These are phyloP conservation scores for Neocatenulostroma microsporum DNA, from an alignment of 2,329 filamentous ascomycete species.

Conservation along the genomic window DNA sequence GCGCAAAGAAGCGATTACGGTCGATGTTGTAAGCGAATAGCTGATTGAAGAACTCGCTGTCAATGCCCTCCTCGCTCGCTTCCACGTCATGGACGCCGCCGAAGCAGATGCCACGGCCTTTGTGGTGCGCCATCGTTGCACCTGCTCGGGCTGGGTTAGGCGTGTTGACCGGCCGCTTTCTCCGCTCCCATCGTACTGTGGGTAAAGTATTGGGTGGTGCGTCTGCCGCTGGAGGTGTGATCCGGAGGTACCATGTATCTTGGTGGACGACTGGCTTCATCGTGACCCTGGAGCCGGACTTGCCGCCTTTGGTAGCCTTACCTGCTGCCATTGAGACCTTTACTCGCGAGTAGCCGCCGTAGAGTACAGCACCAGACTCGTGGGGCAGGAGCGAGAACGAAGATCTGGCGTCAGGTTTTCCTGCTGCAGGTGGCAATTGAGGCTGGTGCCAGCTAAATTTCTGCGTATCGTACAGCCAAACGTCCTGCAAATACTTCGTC, in stretches of 20 bases:
- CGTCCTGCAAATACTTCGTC: constrained; percentile 85
- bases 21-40: constrained; percentile 93
- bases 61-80: constrained; percentile 64
- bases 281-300: constrained; percentile 58
- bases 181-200: constrained; percentile 77
- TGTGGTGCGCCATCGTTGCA: constrained; percentile 89
- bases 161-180: constrained; percentile 85
- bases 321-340: constrained; percentile 55
- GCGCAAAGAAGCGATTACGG: constrained; percentile 85
- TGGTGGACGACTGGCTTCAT: constrained; percentile 85
- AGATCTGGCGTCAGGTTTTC: constrained; percentile 82
- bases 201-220: constrained; percentile 59
- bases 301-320: constrained; percentile 57
- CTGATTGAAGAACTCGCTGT: constrained; percentile 93
- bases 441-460: constrained; percentile 80
- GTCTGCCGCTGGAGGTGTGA: constrained; percentile 64
- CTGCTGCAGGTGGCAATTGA: constrained; percentile 59
- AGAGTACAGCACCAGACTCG: constrained; percentile 81
- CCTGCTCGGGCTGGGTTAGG: constrained; percentile 79
- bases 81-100: constrained; percentile 68
- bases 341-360: constrained; percentile 87
- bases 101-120: constrained; percentile 85
- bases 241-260: constrained; percentile 86
- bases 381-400: constrained; percentile 90
- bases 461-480: constrained; percentile 92